A percentile compares a stretch with the other conserved stretches of the same genome.
Conservation (phyloP, 140 eudicot genomes). For the Ambrosia hybrid region DNA sequence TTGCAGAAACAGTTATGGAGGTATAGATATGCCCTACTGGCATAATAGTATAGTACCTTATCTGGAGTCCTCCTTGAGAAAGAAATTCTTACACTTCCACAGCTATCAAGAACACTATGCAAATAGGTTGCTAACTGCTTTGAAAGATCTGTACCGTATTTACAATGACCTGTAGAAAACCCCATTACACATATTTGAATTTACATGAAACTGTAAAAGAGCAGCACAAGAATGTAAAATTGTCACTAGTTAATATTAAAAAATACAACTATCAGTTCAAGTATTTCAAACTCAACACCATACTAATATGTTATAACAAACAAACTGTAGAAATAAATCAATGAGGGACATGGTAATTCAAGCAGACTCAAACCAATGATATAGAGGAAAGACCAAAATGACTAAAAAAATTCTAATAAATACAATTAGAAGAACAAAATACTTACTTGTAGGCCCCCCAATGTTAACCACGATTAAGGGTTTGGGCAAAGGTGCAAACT, state of each 20-base stretch:
- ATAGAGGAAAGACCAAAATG: neutral
- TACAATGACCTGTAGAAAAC: conserved; percentile 62
- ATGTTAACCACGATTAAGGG: conserved; percentile 91
- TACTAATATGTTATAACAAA: neutral
- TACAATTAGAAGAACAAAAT: conserved; percentile 2
- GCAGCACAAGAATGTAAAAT: conserved; percentile 11
- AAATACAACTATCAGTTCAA: no score
- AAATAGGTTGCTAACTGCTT: conserved; percentile 66
- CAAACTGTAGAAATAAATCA: neutral
- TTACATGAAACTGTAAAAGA: no score
- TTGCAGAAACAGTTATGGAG: conserved; percentile 8
- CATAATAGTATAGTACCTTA: conserved; percentile 46
- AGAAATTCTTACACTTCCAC: conserved; percentile 92
- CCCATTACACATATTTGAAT: conserved; percentile 5
- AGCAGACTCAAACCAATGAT: conserved; percentile 1
- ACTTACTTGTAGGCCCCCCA: conserved; percentile 93
- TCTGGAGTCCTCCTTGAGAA: conserved; percentile 93
- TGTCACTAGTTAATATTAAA: neutral
- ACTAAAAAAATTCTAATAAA: neutral
- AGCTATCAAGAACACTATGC: conserved; percentile 68
- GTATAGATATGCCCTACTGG: conserved; percentile 8
- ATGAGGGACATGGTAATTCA: neutral
- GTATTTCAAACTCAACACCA: conserved; percentile 6
- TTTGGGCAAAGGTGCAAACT: conserved; percentile 91
- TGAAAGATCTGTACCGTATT: conserved; percentile 77